phyloP scores from a whole-genome alignment of 768 basidiomycete genomes.

The Lentinus brumalis region DNA sequence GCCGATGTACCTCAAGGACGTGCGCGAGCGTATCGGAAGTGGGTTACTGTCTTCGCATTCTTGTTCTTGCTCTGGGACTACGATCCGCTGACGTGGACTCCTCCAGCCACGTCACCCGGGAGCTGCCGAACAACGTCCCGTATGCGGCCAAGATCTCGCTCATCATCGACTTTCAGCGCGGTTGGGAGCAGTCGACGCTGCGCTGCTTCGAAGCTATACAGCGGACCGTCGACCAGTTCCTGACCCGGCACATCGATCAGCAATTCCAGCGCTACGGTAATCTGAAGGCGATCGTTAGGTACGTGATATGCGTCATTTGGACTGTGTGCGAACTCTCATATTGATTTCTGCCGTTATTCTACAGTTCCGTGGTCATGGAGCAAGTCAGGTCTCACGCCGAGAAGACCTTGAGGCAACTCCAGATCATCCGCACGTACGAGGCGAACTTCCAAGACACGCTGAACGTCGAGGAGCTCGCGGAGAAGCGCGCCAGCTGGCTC shows the following conservation, averaged over 20 bases:
- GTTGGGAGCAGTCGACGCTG: slow-evolving; percentile 39
- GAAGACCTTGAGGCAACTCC: too few species aligned
- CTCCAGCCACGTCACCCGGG: slow-evolving; percentile 9
- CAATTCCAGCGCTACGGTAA: slow-evolving; percentile 44
- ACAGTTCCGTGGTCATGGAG: too few species aligned
- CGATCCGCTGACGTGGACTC: too few species aligned
- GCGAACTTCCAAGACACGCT: too few species aligned
- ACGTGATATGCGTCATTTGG: not conserved
- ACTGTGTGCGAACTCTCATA: too few species aligned
- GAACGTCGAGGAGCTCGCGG: too few species aligned
- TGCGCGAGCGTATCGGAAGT: not conserved
- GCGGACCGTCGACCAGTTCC: slow-evolving; percentile 32
- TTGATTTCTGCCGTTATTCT: too few species aligned
- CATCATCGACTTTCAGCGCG: slow-evolving; percentile 38
- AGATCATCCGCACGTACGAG: too few species aligned
- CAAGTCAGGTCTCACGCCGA: too few species aligned
- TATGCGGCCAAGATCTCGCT: slow-evolving; percentile 42
- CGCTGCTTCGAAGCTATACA: slow-evolving; percentile 38
- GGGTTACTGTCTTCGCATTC: not conserved
- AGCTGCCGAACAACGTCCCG: slow-evolving; percentile 47
- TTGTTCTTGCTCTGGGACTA: not conserved
- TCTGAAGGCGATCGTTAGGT: slow-evolving; percentile 41
- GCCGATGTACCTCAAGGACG: not conserved
- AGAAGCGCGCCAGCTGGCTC: too few species aligned
- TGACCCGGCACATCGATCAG: slow-evolving; percentile 30